Percentiles rank a stretch among this genome's conserved stretches.
Conservation (phyloP, 306 rosid genomes). For the Cucurbita ficifolia region DNA sequence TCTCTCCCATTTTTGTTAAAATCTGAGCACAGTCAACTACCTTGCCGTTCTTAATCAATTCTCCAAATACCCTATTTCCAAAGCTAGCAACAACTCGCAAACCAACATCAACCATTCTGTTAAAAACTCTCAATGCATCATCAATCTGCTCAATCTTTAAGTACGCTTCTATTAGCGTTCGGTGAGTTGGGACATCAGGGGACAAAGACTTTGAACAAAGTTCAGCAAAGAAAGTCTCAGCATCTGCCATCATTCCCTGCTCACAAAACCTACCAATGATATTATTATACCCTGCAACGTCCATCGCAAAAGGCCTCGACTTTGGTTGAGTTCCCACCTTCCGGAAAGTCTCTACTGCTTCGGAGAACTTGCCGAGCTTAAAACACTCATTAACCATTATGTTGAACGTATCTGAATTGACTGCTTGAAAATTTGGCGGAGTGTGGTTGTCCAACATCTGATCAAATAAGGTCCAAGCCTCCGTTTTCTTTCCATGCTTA, state of each 20-base stretch:
- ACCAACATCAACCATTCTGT: constrained; percentile 76
- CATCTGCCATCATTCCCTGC: constrained; percentile 55
- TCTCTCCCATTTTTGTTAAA: constrained; percentile 85
- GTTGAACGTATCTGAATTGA: constrained; percentile 75
- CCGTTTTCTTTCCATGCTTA: constrained; percentile 33
- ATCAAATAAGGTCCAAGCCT: constrained; percentile 58
- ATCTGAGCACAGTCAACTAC: constrained; percentile 50
- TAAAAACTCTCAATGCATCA: constrained; percentile 52
- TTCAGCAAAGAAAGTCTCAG: constrained; percentile 53
- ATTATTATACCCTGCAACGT: constrained; percentile 80
- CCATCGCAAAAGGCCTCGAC: constrained; percentile 79
- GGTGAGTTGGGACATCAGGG: constrained; percentile 75
- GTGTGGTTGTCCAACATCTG: constrained; percentile 82
- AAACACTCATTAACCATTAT: constrained; percentile 80
- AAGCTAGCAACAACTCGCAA: constrained; percentile 76
- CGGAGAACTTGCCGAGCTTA: constrained; percentile 36
- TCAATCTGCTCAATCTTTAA: constrained; percentile 49
- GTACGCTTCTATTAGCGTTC: constrained; percentile 63
- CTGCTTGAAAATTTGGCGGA: constrained; percentile 78
- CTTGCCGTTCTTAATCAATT: constrained; percentile 60
- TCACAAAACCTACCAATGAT: constrained; percentile 67
- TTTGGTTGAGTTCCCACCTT: constrained; percentile 62
- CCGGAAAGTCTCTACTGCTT: constrained; percentile 55
- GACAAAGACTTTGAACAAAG: constrained; percentile 62
- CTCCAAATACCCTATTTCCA: constrained; percentile 56